These are phyloP conservation scores for Xylariomycetidae sp. DNA, from an alignment of 2,329 filamentous ascomycete species.

Conservation along the genomic window DNA sequence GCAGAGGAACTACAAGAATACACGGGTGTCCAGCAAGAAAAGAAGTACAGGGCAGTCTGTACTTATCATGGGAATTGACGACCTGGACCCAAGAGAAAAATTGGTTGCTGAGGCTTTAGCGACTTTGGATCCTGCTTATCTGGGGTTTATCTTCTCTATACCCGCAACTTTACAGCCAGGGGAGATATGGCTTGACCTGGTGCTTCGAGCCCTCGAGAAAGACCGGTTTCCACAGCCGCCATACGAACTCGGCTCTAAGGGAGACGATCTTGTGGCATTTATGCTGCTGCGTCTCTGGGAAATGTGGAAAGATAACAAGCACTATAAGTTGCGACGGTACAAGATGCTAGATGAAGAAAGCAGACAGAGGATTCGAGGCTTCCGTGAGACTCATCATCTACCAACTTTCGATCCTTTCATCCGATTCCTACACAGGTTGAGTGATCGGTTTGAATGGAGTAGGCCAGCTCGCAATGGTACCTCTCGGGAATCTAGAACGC, in stretches of 20 bases:
- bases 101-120: constrained; percentile 23
- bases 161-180: constrained; percentile 6
- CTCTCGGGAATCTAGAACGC: too few species aligned
- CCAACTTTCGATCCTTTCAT: constrained; percentile 13
- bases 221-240: constrained; percentile 12
- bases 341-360: constrained; percentile 12
- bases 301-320: constrained; percentile 10
- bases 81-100: constrained; percentile 16
- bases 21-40: too few species aligned
- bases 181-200: constrained; percentile 24
- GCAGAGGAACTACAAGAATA: too few species aligned
- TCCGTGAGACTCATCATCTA: constrained; percentile 1
- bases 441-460: constrained; percentile 23
- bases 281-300: constrained; percentile 21
- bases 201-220: constrained; percentile 14
- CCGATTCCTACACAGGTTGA: constrained; percentile 16
- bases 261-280: constrained; percentile 11
- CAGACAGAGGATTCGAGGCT: constrained; percentile 8
- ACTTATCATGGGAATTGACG: constrained; percentile 18
- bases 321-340: constrained; percentile 9
- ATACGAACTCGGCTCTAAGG: constrained; percentile 9
- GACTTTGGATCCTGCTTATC: constrained; percentile 13
- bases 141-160: constrained; percentile 21
- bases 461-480: too few species aligned
- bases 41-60: constrained; percentile 1